A percentile compares a stretch with the other conserved stretches of the same genome.
phyloP scores from a whole-genome alignment of 371 early-diverging fungal species.

The Apophysomyces ossiformis region DNA sequence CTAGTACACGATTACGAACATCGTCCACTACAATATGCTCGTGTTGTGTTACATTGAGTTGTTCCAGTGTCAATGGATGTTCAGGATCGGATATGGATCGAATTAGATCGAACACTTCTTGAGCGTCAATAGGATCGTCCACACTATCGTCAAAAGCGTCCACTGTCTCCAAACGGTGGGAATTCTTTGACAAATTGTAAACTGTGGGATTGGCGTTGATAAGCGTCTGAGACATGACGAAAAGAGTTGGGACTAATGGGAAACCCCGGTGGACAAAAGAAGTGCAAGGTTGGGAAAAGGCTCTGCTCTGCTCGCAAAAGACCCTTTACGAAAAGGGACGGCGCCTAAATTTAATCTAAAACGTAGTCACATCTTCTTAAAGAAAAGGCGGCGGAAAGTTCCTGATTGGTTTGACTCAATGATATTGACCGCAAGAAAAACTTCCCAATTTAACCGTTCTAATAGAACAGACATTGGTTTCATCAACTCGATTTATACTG shows the following conservation, averaged over 20 bases:
- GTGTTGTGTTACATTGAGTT: conserved; percentile 89
- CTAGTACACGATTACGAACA: conserved; percentile 63
- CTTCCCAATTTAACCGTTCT: too few species aligned
- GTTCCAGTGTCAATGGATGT: conserved; percentile 96
- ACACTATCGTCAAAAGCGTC: conserved; percentile 73
- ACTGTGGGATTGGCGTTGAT: conserved; percentile 88
- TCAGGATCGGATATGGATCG: conserved; percentile 99
- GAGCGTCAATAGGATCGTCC: conserved; percentile 79
- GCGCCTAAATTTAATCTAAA: too few species aligned
- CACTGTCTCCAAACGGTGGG: conserved; percentile 55
- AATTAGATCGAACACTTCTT: conserved; percentile 94
- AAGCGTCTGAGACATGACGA: conserved; percentile 46
- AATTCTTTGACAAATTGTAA: conserved; percentile 62
- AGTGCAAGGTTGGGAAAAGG: not conserved
- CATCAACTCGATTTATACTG: too few species aligned
- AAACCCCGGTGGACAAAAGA: not conserved
- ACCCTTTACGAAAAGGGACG: too few species aligned
- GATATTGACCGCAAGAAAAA: too few species aligned
- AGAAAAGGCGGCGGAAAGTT: too few species aligned
- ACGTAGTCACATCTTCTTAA: too few species aligned
- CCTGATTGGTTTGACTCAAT: too few species aligned
- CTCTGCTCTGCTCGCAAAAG: too few species aligned
- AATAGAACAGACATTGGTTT: too few species aligned
- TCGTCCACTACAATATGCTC: conserved; percentile 86
- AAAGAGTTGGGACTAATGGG: not conserved